phyloP scores from a whole-genome alignment of 176 grass and related monocot genomes.

The Alopecurus myosuroides region DNA sequence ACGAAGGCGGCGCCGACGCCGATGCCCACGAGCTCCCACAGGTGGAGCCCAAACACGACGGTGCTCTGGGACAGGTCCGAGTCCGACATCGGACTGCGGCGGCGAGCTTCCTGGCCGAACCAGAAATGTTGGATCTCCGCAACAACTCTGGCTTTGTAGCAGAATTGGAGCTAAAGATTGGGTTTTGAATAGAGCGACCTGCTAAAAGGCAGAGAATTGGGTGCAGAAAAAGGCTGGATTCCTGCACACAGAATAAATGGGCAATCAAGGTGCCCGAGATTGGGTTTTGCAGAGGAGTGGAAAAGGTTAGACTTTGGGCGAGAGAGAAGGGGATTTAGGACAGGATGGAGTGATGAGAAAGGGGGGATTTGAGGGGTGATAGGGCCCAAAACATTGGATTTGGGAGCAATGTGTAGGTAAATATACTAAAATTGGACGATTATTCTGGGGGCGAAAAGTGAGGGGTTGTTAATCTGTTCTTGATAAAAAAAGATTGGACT shows the following conservation, averaged over 20 bases:
- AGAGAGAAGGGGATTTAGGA: constrained; percentile 32
- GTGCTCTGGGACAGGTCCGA: constrained; percentile 71
- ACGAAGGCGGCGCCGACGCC: constrained; percentile 76
- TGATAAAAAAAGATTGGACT: constrained; percentile 24
- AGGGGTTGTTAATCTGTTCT: constrained; percentile 21
- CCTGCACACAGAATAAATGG: not conserved
- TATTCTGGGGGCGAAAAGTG: not conserved
- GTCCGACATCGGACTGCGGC: constrained; percentile 56
- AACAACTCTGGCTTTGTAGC: not conserved
- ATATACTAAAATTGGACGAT: constrained; percentile 21
- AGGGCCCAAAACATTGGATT: constrained; percentile 39
- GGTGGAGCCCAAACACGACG: constrained; percentile 70
- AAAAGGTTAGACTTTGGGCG: constrained; percentile 34
- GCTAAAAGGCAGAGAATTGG: constrained; percentile 5
- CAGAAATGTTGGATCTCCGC: constrained; percentile 33
- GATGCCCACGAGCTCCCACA: constrained; percentile 82
- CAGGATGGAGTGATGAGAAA: constrained; percentile 39
- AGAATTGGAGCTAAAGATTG: constrained; percentile 16
- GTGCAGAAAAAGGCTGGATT: constrained; percentile 3
- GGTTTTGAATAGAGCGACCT: not conserved
- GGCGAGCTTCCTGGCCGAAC: constrained; percentile 1
- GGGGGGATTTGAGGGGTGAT: constrained; percentile 16
- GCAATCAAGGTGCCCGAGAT: constrained; percentile 16
- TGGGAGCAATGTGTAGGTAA: constrained; percentile 20
- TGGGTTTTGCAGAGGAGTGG: constrained; percentile 31